Base-by-base conservation (phyloP, 371 early-diverging fungal species). In the Mortierella sp. region DNA sequence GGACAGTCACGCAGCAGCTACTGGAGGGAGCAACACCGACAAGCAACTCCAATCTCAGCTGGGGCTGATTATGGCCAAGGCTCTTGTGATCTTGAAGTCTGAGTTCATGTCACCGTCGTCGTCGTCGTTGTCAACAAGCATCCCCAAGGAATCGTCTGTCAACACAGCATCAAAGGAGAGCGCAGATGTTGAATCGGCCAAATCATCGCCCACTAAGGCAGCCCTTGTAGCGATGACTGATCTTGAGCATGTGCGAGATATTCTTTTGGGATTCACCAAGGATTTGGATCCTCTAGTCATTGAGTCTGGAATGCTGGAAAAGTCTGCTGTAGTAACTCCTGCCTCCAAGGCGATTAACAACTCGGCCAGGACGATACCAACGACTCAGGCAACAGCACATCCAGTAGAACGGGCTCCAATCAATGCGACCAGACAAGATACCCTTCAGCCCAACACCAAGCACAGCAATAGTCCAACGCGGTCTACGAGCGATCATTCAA, bases 191-290 rank as follows among this genome's bases (percentile, higher is more conserved):
- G 68, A 42, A 42, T 28, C 55, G 28, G 28, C 9, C 38, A 63
- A 77, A 50, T 72, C 11, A 50, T 72, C 11, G 13, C 74, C 82
- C 10, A 73, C 81, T 26, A 81, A 84, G 54, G 82, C 77, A 0
- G 68, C 73, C 0, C n/a, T 79, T 38, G 85, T 88, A 70, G 93
- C 92, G 1, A 84, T 93, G 2, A 90, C 88, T 31, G 93, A 93
- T 0, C 83, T 94, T 54, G 93, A 93, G 65, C 93, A 94, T 76
- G 89, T 93, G 0, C 90, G 93, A 8, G 94, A 94, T 85, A 90
- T 93, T 10, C 76, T 94, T 28, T 73, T 88, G 10, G 93, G 92
- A 6, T 88, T 90, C 57, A 88, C 91, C 19, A 76, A 79, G 47
- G 89, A 90, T 13, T 88, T 93, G 68, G 91, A 94, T 74, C 80